A percentile compares a stretch with the other conserved stretches of the same genome.
These are phyloP conservation scores for Cyamopsis tetragonoloba DNA, from an alignment of 306 rosid genomes.

Conservation along the genomic window DNA sequence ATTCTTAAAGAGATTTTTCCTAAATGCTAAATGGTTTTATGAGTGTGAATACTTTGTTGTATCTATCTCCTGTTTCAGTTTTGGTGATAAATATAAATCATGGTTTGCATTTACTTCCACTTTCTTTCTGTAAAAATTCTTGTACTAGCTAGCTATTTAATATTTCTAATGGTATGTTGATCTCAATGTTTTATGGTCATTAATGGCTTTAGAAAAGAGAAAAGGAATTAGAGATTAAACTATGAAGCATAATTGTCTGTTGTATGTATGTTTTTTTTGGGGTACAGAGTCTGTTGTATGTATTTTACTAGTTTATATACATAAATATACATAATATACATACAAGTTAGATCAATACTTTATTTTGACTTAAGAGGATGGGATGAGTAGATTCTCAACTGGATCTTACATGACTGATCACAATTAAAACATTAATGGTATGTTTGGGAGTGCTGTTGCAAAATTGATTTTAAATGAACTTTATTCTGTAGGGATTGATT, in stretches of 20 bases:
- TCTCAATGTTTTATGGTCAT: not conserved
- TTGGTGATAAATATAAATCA: not conserved
- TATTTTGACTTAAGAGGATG: constrained; percentile 9
- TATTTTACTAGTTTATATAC: too few species aligned
- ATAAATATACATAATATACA: not conserved
- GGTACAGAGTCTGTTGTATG: too few species aligned
- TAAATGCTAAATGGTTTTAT: not conserved
- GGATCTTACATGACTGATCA: not conserved
- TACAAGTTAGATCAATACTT: not conserved
- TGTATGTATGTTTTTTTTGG: too few species aligned
- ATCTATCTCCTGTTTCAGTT: constrained; percentile 6
- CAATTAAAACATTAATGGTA: not conserved
- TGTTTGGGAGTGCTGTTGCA: not conserved
- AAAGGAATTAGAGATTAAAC: not conserved
- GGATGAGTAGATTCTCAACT: not conserved
- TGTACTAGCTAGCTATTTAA: not conserved
- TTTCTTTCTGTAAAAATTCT: not conserved
- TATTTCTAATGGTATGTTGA: not conserved
- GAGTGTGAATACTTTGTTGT: not conserved
- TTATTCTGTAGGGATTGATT: too few species aligned
- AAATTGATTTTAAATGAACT: too few species aligned
- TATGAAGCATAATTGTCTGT: not conserved
- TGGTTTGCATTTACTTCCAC: not conserved
- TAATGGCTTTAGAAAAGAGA: not conserved
- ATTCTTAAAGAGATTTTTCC: not conserved